Conservation (phyloP, 805 yeast species). For the Pachysolen tannophilus region DNA sequence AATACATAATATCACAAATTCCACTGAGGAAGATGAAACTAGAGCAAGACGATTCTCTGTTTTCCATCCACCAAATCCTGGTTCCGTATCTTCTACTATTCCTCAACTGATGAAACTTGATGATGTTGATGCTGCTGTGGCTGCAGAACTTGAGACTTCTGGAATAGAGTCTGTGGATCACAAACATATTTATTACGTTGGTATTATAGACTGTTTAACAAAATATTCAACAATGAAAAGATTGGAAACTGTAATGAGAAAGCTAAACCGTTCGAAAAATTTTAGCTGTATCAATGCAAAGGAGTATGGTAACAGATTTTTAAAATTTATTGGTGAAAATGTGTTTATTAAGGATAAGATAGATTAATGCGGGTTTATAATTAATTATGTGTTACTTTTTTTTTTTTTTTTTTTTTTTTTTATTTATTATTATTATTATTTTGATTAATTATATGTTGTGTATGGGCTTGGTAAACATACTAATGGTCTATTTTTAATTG, state of each 20-base stretch:
- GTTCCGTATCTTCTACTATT: neutral
- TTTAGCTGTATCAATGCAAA: conserved; percentile 80
- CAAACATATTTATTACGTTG: conserved; percentile 69
- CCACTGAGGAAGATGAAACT: conserved; percentile 24
- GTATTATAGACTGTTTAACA: conserved; percentile 91
- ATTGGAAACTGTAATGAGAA: conserved; percentile 81
- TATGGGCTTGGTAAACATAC: too few species aligned
- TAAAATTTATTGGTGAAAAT: conserved; percentile 47
- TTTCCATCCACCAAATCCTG: conserved; percentile 33
- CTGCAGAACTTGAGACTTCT: conserved; percentile 17
- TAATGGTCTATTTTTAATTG: too few species aligned
- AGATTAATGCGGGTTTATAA: too few species aligned
- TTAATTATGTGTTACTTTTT: too few species aligned
- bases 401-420: too few species aligned
- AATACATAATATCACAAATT: conserved; percentile 67
- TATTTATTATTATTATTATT: too few species aligned
- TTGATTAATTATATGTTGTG: too few species aligned
- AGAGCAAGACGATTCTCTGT: conserved; percentile 32
- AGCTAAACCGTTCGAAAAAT: conserved; percentile 57
- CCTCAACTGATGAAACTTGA: neutral
- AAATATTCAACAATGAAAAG: conserved; percentile 65
- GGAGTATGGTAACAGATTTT: conserved; percentile 86
- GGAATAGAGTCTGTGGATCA: conserved; percentile 41
- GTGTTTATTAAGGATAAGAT: conserved; percentile 67
- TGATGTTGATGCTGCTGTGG: conserved; percentile 16